A percentile compares a stretch with the other conserved stretches of the same genome.
These are phyloP conservation scores for Neofusicoccum sp. DNA, from an alignment of 2,329 filamentous ascomycete species.

Conservation along the genomic window DNA sequence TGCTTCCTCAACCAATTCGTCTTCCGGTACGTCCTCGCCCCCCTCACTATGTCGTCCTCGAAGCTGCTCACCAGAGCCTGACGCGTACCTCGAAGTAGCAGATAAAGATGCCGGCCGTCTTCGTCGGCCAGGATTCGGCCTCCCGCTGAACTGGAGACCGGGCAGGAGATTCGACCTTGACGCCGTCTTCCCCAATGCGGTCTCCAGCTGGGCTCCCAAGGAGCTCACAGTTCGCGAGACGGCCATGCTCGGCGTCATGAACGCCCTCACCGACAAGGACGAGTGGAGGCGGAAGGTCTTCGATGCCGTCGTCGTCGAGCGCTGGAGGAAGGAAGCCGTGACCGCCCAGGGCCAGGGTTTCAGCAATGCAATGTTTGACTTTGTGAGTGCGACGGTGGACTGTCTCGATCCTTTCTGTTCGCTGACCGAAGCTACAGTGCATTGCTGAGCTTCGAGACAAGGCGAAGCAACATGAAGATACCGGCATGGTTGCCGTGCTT, in stretches of 20 bases:
- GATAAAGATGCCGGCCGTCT: too few relatives aligned
- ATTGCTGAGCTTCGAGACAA: conserved; percentile 51
- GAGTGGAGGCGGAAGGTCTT: conserved; percentile 43
- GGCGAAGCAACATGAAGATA: conserved; percentile 41
- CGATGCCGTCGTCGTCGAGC: conserved; percentile 29
- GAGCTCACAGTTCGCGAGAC: conserved; percentile 37
- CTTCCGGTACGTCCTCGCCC: too few relatives aligned
- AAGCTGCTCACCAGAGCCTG: too few relatives aligned
- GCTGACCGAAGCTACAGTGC: conserved; percentile 20
- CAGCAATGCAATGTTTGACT: conserved; percentile 19
- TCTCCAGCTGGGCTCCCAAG: conserved; percentile 33
- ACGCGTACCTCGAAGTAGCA: too few relatives aligned
- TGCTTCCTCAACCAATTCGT: too few relatives aligned
- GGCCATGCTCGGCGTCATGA: conserved; percentile 40
- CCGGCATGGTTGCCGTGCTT: conserved; percentile 43
- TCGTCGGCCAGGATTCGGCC: conserved; percentile 31
- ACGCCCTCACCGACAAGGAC: conserved; percentile 40
- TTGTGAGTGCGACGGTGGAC: conserved; percentile 8
- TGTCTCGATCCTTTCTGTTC: neutral
- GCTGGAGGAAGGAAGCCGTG: conserved; percentile 33
- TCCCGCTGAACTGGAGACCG: conserved; percentile 30
- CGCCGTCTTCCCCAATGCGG: conserved; percentile 32
- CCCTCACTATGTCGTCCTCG: too few relatives aligned
- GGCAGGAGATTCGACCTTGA: conserved; percentile 19
- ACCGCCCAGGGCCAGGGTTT: conserved; percentile 16